Base-by-base conservation (phyloP, 2,329 filamentous ascomycete species). In the Penicillium sp. region DNA sequence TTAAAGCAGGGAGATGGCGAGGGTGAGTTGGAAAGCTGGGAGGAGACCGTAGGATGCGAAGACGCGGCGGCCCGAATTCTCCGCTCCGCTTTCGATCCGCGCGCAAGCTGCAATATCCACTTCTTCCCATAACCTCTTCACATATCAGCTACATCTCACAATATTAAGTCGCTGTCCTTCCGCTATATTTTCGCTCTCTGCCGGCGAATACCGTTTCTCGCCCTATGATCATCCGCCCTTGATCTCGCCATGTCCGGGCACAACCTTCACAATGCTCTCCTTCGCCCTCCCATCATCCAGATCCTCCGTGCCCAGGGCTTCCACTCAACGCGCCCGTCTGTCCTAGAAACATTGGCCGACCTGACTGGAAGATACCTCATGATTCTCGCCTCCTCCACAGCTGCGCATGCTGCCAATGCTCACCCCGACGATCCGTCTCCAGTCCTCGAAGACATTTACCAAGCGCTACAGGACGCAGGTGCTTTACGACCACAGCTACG, bases 301-400 rank as follows among this genome's bases (percentile, higher is more conserved):
- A 92, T 95, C 64, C 84, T 97, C 46, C 90, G 92, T 66, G 90
- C 92, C 27, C 87, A 90, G 22, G 92, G 92, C 68, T 97, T 95
- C 75, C 89, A 95, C 69, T 81, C 87, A 38, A 89, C 90, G 45
- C 85, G 85, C 48, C 86, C 90, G 2, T 87, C 87, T 3, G 91
- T 95, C 6, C 79, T 96, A 51, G 92, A 97, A 74, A 86, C 89
- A 9, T 72, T 96, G n/a, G 89, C 90, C 13, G 91, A 96, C 71
- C 80, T 97, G 7, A 86, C 90, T 0, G 88, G 87, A 39, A 85
- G 89, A 59, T 95, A 96, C 72, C 76, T 97, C 51, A 76, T 84
- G 20, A 76, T 89, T 3, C 83, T 96, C 18, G 89, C 89, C 56
- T 81, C 85, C 55, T 81, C 83, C 31, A 88, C 91, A 0, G 87